A percentile compares a stretch with the other conserved stretches of the same genome.
phyloP scores from a whole-genome alignment of 768 basidiomycete species.

The Leccinum rimulosum region DNA sequence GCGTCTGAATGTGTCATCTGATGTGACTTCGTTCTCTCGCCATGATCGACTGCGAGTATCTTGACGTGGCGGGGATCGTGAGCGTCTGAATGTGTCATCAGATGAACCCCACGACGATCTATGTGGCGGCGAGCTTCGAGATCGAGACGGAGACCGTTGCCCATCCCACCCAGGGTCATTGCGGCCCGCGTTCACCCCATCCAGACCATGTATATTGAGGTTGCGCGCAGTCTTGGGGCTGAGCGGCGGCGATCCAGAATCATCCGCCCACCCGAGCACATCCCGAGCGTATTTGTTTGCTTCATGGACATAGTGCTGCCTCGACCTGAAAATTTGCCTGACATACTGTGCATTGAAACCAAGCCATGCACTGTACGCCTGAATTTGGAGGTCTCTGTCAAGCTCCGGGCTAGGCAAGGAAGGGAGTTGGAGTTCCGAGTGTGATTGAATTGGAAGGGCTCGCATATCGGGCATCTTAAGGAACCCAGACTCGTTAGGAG shows the following conservation, averaged over 20 bases:
- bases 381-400: constrained; percentile 40
- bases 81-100: not conserved
- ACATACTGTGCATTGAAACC: constrained; percentile 52
- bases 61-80: constrained; percentile 5
- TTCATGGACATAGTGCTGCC: constrained; percentile 38
- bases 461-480: constrained; percentile 39
- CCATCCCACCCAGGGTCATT: not conserved
- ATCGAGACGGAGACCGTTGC: constrained; percentile 4
- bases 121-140: not conserved
- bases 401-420: constrained; percentile 25
- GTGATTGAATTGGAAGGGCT: constrained; percentile 39
- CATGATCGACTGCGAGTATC: not conserved
- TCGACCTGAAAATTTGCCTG: constrained; percentile 38
- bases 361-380: constrained; percentile 54
- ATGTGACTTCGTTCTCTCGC: not conserved
- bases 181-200: constrained; percentile 22
- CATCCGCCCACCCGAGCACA: constrained; percentile 38
- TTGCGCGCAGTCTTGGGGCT: constrained; percentile 45
- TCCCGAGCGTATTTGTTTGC: constrained; percentile 37
- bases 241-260: constrained; percentile 35
- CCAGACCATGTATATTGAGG: constrained; percentile 45
- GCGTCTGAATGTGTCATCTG: not conserved
- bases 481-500: constrained; percentile 50
- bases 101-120: constrained; percentile 9
- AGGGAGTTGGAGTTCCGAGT: constrained; percentile 28